Percentiles rank a stretch among this genome's conserved stretches.
Conservation (phyloP, 2,329 filamentous ascomycete species). For the Alternaria gaisen region DNA sequence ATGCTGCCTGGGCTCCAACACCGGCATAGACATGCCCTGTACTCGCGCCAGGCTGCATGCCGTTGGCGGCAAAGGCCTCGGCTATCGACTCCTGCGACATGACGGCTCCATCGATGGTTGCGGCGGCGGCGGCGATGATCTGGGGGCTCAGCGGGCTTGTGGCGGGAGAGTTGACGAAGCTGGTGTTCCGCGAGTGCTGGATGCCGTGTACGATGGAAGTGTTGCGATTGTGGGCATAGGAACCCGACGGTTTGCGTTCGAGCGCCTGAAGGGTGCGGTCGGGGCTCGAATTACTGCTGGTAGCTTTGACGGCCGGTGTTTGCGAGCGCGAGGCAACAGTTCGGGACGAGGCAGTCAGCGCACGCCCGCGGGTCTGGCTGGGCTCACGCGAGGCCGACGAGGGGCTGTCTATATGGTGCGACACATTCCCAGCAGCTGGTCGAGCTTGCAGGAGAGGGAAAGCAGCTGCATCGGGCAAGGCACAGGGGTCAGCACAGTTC, state of each 20-base stretch:
- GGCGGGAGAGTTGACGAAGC: conserved; percentile 77
- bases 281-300: conserved; percentile 49
- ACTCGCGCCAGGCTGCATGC: conserved; percentile 25
- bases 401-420: conserved; percentile 49
- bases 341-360: conserved; percentile 54
- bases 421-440: conserved; percentile 49
- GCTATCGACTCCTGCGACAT: conserved; percentile 53
- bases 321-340: conserved; percentile 56
- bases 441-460: conserved; percentile 52
- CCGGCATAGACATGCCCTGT: conserved; percentile 24
- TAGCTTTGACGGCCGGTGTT: conserved; percentile 50
- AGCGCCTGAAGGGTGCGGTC: conserved; percentile 47
- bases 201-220: conserved; percentile 97
- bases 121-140: conserved; percentile 69
- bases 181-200: conserved; percentile 90
- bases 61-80: conserved; percentile 47
- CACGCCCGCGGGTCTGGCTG: conserved; percentile 57
- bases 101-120: conserved; percentile 50
- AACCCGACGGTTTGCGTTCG: conserved; percentile 62
- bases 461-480: conserved; percentile 44
- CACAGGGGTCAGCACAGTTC: conserved; percentile 44
- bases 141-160: conserved; percentile 87
- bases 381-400: conserved; percentile 52
- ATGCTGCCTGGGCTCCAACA: conserved; percentile 12
- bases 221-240: conserved; percentile 91